Percentiles rank a stretch among this genome's conserved stretches.
phyloP scores from a whole-genome alignment of 2,329 filamentous ascomycete genomes.

The Hypocreales sp. region DNA sequence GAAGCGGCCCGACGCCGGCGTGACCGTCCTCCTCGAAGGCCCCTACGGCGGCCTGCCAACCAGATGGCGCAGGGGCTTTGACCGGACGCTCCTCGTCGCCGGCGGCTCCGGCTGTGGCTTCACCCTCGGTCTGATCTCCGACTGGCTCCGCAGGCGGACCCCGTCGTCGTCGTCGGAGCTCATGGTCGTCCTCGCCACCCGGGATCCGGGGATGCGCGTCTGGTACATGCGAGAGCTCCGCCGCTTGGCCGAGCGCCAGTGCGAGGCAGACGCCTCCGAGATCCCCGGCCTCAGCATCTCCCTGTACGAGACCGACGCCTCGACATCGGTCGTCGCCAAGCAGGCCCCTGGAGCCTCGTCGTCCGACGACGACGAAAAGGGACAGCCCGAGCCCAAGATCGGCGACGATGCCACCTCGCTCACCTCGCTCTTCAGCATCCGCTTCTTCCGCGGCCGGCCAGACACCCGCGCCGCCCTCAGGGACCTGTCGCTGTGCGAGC shows the following conservation, averaged over 20 bases:
- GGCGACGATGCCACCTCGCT: neutral
- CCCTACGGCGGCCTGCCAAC: constrained; percentile 38
- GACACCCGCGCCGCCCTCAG: constrained; percentile 3
- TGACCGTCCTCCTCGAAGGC: constrained; percentile 37
- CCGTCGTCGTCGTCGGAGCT: constrained; percentile 3
- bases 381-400: neutral
- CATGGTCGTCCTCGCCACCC: constrained; percentile 13
- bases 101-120: constrained; percentile 42
- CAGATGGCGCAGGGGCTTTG: constrained; percentile 19
- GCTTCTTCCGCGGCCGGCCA: constrained; percentile 7
- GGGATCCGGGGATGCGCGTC: constrained; percentile 10
- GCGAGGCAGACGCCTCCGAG: constrained; percentile 1
- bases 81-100: constrained; percentile 30
- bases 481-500: neutral
- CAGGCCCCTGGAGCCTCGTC: too few relatives aligned
- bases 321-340: too few relatives aligned
- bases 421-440: constrained; percentile 2
- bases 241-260: constrained; percentile 3
- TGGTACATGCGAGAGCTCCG: constrained; percentile 12
- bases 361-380: too few relatives aligned
- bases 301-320: constrained; percentile 2
- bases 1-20: constrained; percentile 16
- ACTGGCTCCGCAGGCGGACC: constrained; percentile 7
- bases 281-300: constrained; percentile 3
- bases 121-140: constrained; percentile 30